These are phyloP conservation scores for Turritis glabra DNA, from an alignment of 345 rosid genomes.

Conservation along the genomic window DNA sequence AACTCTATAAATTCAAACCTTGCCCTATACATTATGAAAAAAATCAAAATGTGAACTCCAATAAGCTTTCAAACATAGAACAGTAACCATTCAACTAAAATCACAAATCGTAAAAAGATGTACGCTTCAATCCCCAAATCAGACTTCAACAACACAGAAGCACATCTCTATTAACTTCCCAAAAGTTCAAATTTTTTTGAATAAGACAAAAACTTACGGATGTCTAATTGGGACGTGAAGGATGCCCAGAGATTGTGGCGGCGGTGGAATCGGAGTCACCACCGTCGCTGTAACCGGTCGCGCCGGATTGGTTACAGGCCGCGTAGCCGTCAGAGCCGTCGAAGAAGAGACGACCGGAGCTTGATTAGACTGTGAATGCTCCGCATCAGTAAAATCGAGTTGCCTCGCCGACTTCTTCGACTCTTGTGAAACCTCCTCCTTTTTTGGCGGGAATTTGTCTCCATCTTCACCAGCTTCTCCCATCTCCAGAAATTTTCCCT, in stretches of 20 bases:
- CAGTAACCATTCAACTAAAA: not conserved
- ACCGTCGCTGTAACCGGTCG: conserved; percentile 25
- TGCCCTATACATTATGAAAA: not conserved
- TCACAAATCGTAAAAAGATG: not conserved
- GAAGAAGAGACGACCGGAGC: conserved; percentile 1
- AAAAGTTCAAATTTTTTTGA: conserved; percentile 18
- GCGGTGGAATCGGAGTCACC: conserved; percentile 27
- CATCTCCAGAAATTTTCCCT: conserved; percentile 43
- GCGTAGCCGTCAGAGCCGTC: not conserved
- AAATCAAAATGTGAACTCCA: not conserved
- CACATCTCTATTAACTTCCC: not conserved
- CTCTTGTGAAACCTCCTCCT: conserved; percentile 42
- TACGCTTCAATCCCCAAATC: conserved; percentile 10
- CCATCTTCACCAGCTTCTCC: conserved; percentile 79
- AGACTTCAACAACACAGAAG: not conserved
- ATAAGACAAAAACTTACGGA: conserved; percentile 47
- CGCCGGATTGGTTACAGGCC: not conserved
- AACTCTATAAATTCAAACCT: not conserved
- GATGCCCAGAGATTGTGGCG: conserved; percentile 26
- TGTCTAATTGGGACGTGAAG: conserved; percentile 35
- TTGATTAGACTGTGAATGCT: conserved; percentile 48
- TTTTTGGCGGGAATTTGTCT: conserved; percentile 65
- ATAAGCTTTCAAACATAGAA: not conserved
- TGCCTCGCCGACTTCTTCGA: conserved; percentile 76
- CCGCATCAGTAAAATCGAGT: conserved; percentile 75